Evolutionary conservation across 306 rosid genomes (phyloP).

Genomic region (Lotus japonicus): DNA sequence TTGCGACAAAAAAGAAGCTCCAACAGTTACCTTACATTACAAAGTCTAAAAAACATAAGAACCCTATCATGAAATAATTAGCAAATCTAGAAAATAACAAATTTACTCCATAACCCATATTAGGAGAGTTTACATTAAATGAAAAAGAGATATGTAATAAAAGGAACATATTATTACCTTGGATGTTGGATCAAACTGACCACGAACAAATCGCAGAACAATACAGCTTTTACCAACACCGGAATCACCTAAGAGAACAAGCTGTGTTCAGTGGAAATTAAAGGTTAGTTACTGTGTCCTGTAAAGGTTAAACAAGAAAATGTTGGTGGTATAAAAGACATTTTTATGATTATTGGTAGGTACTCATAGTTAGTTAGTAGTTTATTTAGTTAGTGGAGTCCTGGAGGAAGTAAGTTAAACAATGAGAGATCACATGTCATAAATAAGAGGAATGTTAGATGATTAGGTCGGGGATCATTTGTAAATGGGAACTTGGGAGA

Average conservation of each 20-base stretch:
- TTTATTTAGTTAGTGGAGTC: no score
- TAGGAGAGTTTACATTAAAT: neutral
- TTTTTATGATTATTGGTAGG: neutral
- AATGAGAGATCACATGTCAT: no score
- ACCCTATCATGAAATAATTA: constrained; percentile 8
- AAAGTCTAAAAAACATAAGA: constrained; percentile 23
- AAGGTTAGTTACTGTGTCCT: constrained; percentile 18
- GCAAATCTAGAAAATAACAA: neutral
- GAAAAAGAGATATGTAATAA: neutral
- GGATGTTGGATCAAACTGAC: constrained; percentile 97
- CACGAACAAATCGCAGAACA: constrained; percentile 98
- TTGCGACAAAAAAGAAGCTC: constrained; percentile 98
- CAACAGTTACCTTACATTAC: constrained; percentile 87
- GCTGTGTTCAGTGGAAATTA: constrained; percentile 47
- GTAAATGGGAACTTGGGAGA: no score
- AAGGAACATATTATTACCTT: constrained; percentile 54
- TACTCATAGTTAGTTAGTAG: no score
- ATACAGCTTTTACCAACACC: constrained; percentile 99
- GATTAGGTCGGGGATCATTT: no score
- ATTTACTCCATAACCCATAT: neutral
- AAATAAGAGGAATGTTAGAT: no score
- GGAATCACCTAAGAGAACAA: constrained; percentile 96
- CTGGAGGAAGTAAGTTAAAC: no score
- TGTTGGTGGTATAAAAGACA: neutral
- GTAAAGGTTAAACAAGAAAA: constrained; percentile 11